Base-by-base conservation (phyloP, 176 grass and related monocot genomes). In the Musa beccarii region DNA sequence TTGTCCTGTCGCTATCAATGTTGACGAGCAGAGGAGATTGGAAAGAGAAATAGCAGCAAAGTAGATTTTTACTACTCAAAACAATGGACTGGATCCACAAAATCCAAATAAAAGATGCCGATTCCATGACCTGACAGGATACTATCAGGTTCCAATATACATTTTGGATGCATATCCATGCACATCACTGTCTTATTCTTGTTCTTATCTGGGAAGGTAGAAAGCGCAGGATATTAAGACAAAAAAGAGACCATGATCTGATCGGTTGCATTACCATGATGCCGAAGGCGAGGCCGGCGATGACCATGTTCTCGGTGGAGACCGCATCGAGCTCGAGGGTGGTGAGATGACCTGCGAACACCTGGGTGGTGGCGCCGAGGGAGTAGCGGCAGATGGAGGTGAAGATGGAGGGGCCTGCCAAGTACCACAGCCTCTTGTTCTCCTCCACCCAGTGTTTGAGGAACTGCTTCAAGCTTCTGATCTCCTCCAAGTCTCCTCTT, bases 371-470 rank as follows among this genome's bases (percentile, higher is more conserved):
- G 83, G 85, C 89, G 34, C 89, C 93, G 0, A 96, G 89, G 8
- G 93, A 96, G 80, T 96, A 96, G 83, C 89, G 93, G 2, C 89
- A 87, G 11, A 96, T 19, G 59, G 89, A 92, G 13, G 93, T 90
- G 87, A 92, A 84, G 68, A 96, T 96, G 53, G 87, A 87, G 17
- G 89, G 89, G 0, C 83, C 93, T 1, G 89, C 92, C 52, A 92
- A 85, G 62, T 20, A 54, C 92, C 89, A 92, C 2, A 96, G 83
- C 72, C 43, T 49, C 76, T 87, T 87, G 85, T 90, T 96, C 93
- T 96, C 93, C 83, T 66, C 79, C n/a, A 24, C 80, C 21, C 76
- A 82, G 1, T 54, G 61, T 2, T 67, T 79, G 28, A 81, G 0
- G 51, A 92, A 92, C 65, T 75, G 74, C 7, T 43, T n/a, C 64